These are phyloP conservation scores for Strobilomyces confusus DNA, from an alignment of 768 basidiomycete species.

Conservation along the genomic window DNA sequence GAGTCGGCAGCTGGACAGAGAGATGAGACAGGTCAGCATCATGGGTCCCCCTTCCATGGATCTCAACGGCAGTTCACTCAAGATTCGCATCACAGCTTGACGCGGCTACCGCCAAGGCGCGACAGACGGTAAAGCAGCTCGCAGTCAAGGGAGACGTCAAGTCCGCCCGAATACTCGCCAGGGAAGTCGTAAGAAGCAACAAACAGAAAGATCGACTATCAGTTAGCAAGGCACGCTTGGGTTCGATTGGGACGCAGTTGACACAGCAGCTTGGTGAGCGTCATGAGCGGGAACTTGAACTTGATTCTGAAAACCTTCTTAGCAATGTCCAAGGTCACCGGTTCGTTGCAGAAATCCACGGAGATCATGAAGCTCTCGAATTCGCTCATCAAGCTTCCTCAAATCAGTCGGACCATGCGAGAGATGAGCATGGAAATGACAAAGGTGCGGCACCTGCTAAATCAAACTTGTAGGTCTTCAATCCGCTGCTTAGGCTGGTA, in stretches of 20 bases:
- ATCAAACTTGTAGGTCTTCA: slow-evolving; percentile 3
- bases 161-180: slow-evolving; percentile 87
- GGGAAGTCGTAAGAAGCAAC: slow-evolving; percentile 90
- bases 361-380: slow-evolving; percentile 99
- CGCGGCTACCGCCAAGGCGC: slow-evolving; percentile 73
- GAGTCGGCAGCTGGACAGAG: slow-evolving; percentile 80
- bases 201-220: slow-evolving; percentile 92
- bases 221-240: slow-evolving; percentile 88
- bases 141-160: slow-evolving; percentile 90
- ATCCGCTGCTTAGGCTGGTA: slow-evolving; percentile 67
- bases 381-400: slow-evolving; percentile 83
- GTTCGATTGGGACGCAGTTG: slow-evolving; percentile 86
- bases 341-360: slow-evolving; percentile 95
- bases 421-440: slow-evolving; percentile 99
- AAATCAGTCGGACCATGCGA: slow-evolving; percentile 89
- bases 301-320: background rate
- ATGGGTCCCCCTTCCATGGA: slow-evolving; percentile 7
- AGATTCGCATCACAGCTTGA: slow-evolving; percentile 58
- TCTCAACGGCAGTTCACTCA: slow-evolving; percentile 9
- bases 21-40: slow-evolving; percentile 86
- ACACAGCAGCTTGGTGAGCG: slow-evolving; percentile 85
- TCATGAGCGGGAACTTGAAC: background rate
- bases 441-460: slow-evolving; percentile 56
- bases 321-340: slow-evolving; percentile 98
- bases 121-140: slow-evolving; percentile 77